A percentile compares a stretch with the other conserved stretches of the same genome.
phyloP scores from a whole-genome alignment of 352 stramenopile genomes.

The Phytophthora hibernalis region DNA sequence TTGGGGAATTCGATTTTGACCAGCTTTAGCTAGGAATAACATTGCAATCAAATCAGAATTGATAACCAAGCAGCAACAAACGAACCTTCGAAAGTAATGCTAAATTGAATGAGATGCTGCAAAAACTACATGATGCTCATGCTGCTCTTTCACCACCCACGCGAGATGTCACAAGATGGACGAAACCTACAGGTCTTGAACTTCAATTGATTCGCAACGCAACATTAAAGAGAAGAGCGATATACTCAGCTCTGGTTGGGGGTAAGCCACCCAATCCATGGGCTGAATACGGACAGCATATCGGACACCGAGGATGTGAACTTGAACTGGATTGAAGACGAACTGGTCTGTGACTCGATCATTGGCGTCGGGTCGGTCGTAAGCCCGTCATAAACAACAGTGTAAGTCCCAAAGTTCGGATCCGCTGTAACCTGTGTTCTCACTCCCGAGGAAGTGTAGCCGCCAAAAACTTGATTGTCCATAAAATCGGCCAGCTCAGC shows the following conservation, averaged over 20 bases:
- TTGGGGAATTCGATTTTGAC: neutral
- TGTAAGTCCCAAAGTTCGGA: neutral
- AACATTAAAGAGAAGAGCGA: neutral
- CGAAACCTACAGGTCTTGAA: neutral
- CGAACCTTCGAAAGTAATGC: neutral
- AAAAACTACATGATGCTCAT: neutral
- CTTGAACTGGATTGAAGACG: constrained; percentile 7
- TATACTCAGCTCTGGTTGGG: neutral
- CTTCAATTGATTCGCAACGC: neutral
- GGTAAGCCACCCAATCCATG: constrained; percentile 10
- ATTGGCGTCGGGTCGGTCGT: constrained; percentile 3
- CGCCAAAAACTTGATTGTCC: constrained; percentile 19
- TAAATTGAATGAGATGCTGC: neutral
- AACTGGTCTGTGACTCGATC: neutral
- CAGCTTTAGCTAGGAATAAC: neutral
- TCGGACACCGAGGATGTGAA: neutral
- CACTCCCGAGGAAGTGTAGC: constrained; percentile 12
- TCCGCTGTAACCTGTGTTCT: neutral
- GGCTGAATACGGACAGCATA: neutral
- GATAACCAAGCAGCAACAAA: neutral
- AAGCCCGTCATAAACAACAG: constrained; percentile 11
- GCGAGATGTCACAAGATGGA: neutral
- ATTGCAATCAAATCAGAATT: neutral
- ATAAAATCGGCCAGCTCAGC: constrained; percentile 20
- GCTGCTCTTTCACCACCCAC: constrained; percentile 11